Evolutionary conservation across 108 stramenopile genomes (phyloP).

Genomic region (Pseudonitzschia multiseries): DNA sequence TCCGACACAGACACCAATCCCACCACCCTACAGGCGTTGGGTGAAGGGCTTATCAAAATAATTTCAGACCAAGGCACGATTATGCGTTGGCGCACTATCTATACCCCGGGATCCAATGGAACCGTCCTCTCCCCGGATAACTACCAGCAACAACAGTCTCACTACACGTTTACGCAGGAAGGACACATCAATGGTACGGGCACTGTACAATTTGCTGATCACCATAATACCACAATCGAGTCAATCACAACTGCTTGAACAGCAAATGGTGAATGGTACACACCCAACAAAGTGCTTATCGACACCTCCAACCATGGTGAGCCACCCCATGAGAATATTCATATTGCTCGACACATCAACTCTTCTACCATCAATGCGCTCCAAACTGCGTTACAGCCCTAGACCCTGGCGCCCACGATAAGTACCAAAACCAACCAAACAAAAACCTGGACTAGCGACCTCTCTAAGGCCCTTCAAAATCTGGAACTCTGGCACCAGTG

Average conservation of each 20-base stretch:
- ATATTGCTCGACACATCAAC: too few species aligned
- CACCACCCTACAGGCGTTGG: background rate
- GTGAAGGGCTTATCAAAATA: conserved; percentile 9
- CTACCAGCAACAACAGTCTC: background rate
- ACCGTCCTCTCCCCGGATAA: conserved; percentile 8
- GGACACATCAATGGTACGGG: too few species aligned
- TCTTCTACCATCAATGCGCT: too few species aligned
- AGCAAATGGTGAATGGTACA: background rate
- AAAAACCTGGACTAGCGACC: background rate
- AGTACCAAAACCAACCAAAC: background rate
- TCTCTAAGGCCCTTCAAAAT: background rate
- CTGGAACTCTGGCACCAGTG: background rate
- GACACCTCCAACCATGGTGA: too few species aligned
- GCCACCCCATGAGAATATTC: too few species aligned
- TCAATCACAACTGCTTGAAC: background rate
- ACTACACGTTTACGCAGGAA: too few species aligned
- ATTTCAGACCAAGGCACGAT: background rate
- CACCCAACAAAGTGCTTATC: background rate
- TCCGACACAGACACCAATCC: background rate
- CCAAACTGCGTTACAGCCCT: too few species aligned
- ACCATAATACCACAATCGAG: background rate
- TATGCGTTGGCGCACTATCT: background rate
- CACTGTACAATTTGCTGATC: too few species aligned
- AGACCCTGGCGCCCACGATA: background rate
- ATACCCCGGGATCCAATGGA: background rate